Evolutionary conservation across 2,329 filamentous ascomycete genomes (phyloP).

Genomic region (Cladosporium sp.): DNA sequence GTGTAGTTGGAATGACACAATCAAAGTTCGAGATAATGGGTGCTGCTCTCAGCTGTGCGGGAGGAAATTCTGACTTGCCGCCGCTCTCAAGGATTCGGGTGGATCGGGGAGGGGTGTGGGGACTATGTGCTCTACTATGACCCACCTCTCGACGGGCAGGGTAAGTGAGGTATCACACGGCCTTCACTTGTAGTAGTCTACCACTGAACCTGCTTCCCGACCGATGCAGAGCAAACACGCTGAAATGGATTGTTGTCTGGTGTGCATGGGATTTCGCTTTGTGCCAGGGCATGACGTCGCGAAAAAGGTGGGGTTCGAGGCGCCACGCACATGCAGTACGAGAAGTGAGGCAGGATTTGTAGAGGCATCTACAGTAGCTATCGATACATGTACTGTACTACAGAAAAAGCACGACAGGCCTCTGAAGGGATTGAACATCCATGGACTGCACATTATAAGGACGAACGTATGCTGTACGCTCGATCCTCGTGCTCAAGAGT

Average conservation of each 20-base stretch:
- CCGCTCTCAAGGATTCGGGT: conserved; percentile 17
- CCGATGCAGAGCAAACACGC: too few relatives aligned
- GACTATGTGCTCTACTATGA: background rate
- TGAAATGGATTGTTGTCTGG: too few relatives aligned
- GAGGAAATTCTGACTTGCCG: conserved; percentile 15
- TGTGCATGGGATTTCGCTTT: background rate
- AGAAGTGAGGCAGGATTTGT: too few relatives aligned
- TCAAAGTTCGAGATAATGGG: conserved; percentile 1
- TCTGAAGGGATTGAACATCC: too few relatives aligned
- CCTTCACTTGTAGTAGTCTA: too few relatives aligned
- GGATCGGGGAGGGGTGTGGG: conserved; percentile 1
- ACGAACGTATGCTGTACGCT: too few relatives aligned
- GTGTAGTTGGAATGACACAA: background rate
- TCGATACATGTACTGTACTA: too few relatives aligned
- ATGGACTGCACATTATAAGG: too few relatives aligned
- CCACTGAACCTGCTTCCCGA: too few relatives aligned
- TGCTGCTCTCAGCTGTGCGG: conserved; percentile 6
- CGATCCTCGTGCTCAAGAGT: too few relatives aligned
- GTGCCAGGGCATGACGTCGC: background rate
- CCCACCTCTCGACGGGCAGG: background rate
- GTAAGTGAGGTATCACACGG: background rate
- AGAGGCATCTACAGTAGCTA: too few relatives aligned
- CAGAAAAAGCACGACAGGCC: too few relatives aligned
- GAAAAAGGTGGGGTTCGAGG: background rate
- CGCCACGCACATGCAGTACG: background rate